phyloP scores from a whole-genome alignment of 306 rosid species.

The Gastrolobium villosum region DNA sequence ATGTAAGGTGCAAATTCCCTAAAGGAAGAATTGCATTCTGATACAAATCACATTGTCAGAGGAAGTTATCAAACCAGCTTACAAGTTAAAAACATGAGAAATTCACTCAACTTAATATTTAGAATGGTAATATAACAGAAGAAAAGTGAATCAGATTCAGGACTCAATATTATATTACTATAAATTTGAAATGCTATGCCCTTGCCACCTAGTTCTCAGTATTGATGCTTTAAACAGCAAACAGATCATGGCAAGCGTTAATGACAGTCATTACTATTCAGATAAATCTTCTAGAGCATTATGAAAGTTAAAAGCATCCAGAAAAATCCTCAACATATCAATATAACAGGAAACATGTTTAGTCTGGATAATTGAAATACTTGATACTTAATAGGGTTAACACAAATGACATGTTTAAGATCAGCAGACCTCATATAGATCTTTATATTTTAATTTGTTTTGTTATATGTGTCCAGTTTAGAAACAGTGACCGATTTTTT shows the following conservation, averaged over 20 bases:
- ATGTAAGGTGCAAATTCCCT: not conserved
- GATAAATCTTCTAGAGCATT: slow-evolving; percentile 1
- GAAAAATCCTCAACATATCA: not conserved
- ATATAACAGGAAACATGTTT: not conserved
- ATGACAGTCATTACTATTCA: not conserved
- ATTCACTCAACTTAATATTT: slow-evolving; percentile 1
- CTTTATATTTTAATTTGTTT: not conserved
- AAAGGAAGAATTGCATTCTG: not conserved
- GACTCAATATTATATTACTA: not conserved
- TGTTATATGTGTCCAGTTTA: not conserved
- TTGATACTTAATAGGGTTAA: not conserved
- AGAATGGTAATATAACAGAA: not conserved
- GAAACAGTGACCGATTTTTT: not conserved
- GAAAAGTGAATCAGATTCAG: slow-evolving; percentile 16
- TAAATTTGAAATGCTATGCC: not conserved
- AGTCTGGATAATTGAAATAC: not conserved
- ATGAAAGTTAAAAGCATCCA: not conserved
- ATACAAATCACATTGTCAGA: not conserved
- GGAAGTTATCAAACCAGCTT: not conserved
- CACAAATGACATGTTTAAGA: not conserved
- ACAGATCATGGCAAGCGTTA: not conserved
- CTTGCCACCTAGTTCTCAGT: slow-evolving; percentile 3
- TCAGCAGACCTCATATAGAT: not conserved
- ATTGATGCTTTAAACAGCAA: not conserved
- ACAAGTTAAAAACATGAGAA: not conserved